Evolutionary conservation across 768 basidiomycete genomes (phyloP).

Genomic region (Cystobasidium onofrii): DNA sequence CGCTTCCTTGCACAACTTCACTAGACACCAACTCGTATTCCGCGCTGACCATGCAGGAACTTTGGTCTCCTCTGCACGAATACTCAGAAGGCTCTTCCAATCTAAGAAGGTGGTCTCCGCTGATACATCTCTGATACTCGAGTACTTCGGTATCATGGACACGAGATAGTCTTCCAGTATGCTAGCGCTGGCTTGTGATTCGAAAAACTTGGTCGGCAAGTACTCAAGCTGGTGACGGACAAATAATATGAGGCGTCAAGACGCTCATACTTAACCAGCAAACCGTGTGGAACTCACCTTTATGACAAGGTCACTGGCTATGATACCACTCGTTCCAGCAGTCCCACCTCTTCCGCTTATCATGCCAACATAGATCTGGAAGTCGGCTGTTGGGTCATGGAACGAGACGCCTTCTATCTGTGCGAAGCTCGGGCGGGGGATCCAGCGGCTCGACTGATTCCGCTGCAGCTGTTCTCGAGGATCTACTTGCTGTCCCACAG

Average conservation of each 20-base stretch:
- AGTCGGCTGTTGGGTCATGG: background rate
- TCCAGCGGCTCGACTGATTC: constrained; percentile 4
- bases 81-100: constrained; percentile 15
- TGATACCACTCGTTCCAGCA: background rate
- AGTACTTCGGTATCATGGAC: background rate
- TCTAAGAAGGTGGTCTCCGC: constrained; percentile 7
- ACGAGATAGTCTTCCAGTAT: constrained; percentile 4
- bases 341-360: constrained; percentile 11
- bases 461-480: background rate
- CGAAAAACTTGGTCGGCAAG: background rate
- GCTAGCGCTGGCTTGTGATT: background rate
- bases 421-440: constrained; percentile 3
- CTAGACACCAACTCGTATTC: background rate
- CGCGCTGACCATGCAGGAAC: constrained; percentile 7
- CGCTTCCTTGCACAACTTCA: constrained; percentile 16
- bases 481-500: background rate
- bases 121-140: background rate
- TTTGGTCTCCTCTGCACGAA: background rate
- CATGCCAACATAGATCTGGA: constrained; percentile 7
- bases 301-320: background rate
- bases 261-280: background rate
- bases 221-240: background rate
- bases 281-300: background rate
- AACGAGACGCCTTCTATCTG: constrained; percentile 16
- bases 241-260: no score